Base-by-base conservation (phyloP, 2,329 filamentous ascomycete genomes). In the Sarocladium strictum region DNA sequence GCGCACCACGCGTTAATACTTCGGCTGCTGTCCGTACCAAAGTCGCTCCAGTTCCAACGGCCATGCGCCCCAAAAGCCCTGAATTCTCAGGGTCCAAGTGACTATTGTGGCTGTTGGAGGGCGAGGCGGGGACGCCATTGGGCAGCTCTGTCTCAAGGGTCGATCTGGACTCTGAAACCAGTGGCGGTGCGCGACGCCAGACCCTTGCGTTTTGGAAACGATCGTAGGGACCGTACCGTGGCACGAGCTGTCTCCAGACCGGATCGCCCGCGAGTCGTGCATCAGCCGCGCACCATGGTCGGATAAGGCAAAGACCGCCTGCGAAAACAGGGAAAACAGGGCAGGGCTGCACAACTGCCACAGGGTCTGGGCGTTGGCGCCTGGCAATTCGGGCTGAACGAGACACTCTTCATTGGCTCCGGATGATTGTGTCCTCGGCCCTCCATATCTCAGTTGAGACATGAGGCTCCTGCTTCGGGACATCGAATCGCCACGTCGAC, bases 141-240 rank as follows among this genome's bases (percentile, higher is more conserved):
- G 47, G 21, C 19, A 35, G 6, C 3, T 4, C 7, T n/a, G 11
- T 17, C 47, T 15, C 27, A 32, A 32, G 33, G 32, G 50, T 19
- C 50, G 50, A 53, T 53, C 50, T 53, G 50, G 50, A 53, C 33
- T 33, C 23, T 40, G 50, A 53, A 53, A 53, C 50, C 47, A 51
- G 50, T 53, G 50, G 50, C 50, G 50, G 50, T 53, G 50, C 50
- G 50, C 15, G 50, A 11, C 14, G 29, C 47, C 27, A 6, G 17
- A 33, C 17, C 3, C 27, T 51, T 29, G 47, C 27, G 29, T 51
- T 35, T 51, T n/a, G 47, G 47, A 51, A 35, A 35, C 27, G 47
- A 51, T 51, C 47, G 26, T 23, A 35, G 47, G 27, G 19, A 33
- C 17, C n/a, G 5, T 33, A 29, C 3, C 23, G 47, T 51, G 47